These are phyloP conservation scores for Actinomortierella wolfii DNA, from an alignment of 371 early-diverging fungal species.

Conservation along the genomic window DNA sequence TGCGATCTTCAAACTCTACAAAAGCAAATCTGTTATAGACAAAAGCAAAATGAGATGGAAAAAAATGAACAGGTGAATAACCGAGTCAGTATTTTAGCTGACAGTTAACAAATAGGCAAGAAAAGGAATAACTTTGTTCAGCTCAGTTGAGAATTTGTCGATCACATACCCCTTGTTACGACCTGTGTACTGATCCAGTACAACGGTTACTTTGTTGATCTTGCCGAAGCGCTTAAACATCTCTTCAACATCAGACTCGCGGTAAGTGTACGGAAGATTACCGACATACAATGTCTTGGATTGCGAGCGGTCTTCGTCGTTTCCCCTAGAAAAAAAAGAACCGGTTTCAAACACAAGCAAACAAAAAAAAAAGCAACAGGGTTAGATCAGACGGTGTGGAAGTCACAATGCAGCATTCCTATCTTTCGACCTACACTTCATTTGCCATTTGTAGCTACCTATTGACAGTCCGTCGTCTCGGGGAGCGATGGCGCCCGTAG, in stretches of 20 bases:
- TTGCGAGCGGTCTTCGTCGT: constrained; percentile 65
- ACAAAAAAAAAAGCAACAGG: neutral
- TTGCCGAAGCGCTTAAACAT: constrained; percentile 80
- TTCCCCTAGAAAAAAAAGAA: constrained; percentile 53
- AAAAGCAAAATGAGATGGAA: neutral
- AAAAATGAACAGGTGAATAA: too few species aligned
- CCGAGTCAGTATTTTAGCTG: too few species aligned
- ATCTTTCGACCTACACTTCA: constrained; percentile 1
- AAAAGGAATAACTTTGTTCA: neutral
- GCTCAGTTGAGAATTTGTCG: too few species aligned
- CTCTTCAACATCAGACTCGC: constrained; percentile 70
- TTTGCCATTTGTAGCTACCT: constrained; percentile 33
- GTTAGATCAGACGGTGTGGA: neutral
- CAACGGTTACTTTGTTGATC: constrained; percentile 68
- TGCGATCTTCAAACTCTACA: constrained; percentile 76
- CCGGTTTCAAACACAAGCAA: too few species aligned
- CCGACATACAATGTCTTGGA: constrained; percentile 78
- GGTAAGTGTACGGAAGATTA: constrained; percentile 78
- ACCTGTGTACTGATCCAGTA: constrained; percentile 70
- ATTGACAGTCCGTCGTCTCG: constrained; percentile 60
- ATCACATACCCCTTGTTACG: constrained; percentile 74
- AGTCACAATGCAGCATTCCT: neutral
- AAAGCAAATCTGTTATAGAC: constrained; percentile 67
- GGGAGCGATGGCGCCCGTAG: constrained; percentile 55
- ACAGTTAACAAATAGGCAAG: too few species aligned